phyloP scores from a whole-genome alignment of 2,329 filamentous ascomycete genomes.

The Diaporthe caulivora region DNA sequence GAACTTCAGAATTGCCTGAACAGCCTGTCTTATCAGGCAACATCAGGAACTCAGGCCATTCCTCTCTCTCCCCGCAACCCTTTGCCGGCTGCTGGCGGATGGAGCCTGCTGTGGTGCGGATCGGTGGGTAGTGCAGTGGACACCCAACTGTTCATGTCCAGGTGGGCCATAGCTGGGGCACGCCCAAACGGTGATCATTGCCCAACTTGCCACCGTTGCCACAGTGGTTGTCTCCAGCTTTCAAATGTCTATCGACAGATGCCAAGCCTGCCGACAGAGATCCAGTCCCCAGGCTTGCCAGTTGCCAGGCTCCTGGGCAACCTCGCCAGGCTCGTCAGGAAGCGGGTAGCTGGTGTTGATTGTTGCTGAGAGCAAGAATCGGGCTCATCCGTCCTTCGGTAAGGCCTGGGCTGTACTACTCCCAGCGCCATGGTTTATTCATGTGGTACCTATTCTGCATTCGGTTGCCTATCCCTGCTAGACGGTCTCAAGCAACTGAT shows the following conservation, averaged over 20 bases:
- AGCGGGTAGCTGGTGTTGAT: too few species aligned
- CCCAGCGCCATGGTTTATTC: neutral
- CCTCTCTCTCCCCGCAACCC: neutral
- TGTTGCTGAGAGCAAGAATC: neutral
- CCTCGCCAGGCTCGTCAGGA: neutral
- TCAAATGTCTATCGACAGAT: slow-evolving; percentile 6
- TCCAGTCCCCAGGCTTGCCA: neutral
- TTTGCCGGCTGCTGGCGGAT: neutral
- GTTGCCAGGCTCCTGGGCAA: neutral
- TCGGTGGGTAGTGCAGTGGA: slow-evolving; percentile 3
- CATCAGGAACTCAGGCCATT: neutral
- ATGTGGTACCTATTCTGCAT: neutral
- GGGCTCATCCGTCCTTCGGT: neutral
- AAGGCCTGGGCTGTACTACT: neutral
- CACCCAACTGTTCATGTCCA: neutral
- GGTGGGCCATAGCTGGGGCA: neutral
- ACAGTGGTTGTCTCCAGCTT: neutral
- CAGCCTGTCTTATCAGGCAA: neutral
- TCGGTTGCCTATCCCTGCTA: neutral
- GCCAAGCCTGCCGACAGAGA: neutral
- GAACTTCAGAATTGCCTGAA: neutral
- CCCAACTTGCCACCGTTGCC: slow-evolving; percentile 9
- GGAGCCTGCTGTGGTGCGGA: slow-evolving; percentile 1
- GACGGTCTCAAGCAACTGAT: neutral
- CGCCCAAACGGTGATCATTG: neutral